Evolutionary conservation across 2,329 filamentous ascomycete species (phyloP).

Genomic region (Monosporascus sp.): DNA sequence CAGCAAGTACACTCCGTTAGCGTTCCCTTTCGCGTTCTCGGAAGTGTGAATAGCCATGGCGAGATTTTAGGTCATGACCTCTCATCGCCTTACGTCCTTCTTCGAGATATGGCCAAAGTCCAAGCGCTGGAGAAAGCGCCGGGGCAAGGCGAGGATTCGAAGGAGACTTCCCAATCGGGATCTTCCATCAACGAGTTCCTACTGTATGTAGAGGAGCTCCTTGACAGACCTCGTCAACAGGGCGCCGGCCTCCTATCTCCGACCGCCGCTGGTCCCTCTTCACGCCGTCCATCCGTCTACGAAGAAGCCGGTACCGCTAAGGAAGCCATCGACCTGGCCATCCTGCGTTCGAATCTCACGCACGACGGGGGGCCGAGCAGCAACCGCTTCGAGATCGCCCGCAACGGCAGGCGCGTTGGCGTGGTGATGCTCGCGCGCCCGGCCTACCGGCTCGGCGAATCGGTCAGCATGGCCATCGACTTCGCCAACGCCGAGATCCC

Average conservation of each 20-base stretch:
- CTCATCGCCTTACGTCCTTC: conserved; percentile 86
- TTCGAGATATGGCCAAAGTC: conserved; percentile 75
- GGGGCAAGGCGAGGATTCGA: conserved; percentile 10
- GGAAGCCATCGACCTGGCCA: conserved; percentile 86
- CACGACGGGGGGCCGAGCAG: conserved; percentile 67
- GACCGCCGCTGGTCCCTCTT: conserved; percentile 52
- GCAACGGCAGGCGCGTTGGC: conserved; percentile 85
- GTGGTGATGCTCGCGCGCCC: conserved; percentile 85
- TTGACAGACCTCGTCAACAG: conserved; percentile 50
- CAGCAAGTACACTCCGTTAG: conserved; percentile 88
- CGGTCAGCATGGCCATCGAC: conserved; percentile 77
- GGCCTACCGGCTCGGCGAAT: conserved; percentile 83
- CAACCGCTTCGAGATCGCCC: conserved; percentile 94
- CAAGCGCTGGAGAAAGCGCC: conserved; percentile 41
- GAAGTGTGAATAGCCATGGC: conserved; percentile 83
- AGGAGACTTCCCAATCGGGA: conserved; percentile 23
- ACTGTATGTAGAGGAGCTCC: conserved; percentile 69
- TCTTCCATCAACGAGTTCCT: conserved; percentile 63
- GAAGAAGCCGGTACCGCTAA: conserved; percentile 62
- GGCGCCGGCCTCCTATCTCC: conserved; percentile 66
- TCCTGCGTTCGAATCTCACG: conserved; percentile 72
- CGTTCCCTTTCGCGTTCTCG: conserved; percentile 86
- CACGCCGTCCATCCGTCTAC: conserved; percentile 49
- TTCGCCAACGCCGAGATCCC: conserved; percentile 72
- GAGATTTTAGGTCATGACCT: conserved; percentile 90